Evolutionary conservation across 208 protist genomes (phyloP).

Genomic region (Polymyxa betae): DNA sequence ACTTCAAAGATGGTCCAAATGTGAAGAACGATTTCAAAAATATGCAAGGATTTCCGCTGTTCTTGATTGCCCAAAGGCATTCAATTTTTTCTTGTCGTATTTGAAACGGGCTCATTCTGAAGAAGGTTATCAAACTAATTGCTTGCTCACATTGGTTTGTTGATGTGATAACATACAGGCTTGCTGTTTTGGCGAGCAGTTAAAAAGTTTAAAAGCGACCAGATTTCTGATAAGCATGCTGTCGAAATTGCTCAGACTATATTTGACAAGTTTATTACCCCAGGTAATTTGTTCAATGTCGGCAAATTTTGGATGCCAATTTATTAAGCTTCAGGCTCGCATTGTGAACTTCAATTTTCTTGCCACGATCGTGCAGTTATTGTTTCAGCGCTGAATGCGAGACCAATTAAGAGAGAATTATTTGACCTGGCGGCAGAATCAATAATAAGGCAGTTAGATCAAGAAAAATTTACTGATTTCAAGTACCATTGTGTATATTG

Average conservation of each 20-base stretch:
- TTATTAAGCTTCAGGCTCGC: not conserved
- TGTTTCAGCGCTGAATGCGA: not conserved
- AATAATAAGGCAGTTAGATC: not conserved
- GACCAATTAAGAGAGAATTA: not conserved
- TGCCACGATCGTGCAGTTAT: not conserved
- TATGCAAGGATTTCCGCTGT: not conserved
- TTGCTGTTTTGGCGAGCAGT: not conserved
- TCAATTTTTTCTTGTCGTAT: not conserved
- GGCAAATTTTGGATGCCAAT: not conserved
- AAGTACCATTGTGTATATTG: not conserved
- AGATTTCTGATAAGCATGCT: not conserved
- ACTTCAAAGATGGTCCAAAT: not conserved
- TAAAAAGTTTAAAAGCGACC: not conserved
- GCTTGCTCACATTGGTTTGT: not conserved
- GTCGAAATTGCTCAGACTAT: not conserved
- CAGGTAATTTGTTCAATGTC: not conserved
- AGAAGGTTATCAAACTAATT: not conserved
- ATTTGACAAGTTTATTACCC: not conserved
- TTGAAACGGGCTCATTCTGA: not conserved
- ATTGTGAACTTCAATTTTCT: not conserved
- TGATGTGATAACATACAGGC: not conserved
- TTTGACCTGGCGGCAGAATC: not conserved
- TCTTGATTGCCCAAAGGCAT: not conserved
- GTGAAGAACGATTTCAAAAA: not conserved
- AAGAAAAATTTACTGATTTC: not conserved